Evolutionary conservation across 108 stramenopile species (phyloP).

Genomic region (Skeletonema marinoi): DNA sequence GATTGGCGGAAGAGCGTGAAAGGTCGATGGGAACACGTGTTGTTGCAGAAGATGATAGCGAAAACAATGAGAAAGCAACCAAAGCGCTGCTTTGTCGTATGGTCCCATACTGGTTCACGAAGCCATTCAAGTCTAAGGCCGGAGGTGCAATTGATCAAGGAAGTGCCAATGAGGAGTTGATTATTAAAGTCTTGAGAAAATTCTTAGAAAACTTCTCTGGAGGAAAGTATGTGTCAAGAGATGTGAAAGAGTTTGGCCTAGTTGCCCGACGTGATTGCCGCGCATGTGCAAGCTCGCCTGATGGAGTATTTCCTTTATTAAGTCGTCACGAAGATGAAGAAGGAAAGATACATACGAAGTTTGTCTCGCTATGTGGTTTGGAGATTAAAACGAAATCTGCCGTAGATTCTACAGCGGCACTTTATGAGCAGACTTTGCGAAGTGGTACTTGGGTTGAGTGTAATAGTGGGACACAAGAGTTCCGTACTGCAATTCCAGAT

Average conservation of each 20-base stretch:
- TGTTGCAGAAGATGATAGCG: not conserved
- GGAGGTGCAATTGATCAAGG: constrained; percentile 2
- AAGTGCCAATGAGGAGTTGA: not conserved
- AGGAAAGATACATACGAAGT: not conserved
- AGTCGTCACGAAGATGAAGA: not conserved
- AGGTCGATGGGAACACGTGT: not conserved
- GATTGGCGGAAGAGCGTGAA: not conserved
- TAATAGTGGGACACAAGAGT: not conserved
- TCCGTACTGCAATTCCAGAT: not conserved
- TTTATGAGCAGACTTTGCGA: not conserved
- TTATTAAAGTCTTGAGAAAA: not conserved
- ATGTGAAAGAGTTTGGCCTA: constrained; percentile 2
- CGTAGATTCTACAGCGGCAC: not conserved
- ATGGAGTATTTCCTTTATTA: not conserved
- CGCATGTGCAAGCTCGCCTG: not conserved
- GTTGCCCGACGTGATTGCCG: not conserved
- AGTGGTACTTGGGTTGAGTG: not conserved
- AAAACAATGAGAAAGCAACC: not conserved
- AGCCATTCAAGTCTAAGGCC: not conserved
- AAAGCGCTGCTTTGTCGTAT: not conserved
- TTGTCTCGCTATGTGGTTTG: not conserved
- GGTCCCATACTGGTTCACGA: not conserved
- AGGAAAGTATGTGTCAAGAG: not conserved
- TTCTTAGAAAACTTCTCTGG: not conserved
- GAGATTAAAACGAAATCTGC: not conserved